Evolutionary conservation across 768 basidiomycete genomes (phyloP), one percentile per base, ranked within the genome.

Genomic region (Naganishia kalamii): DNA sequence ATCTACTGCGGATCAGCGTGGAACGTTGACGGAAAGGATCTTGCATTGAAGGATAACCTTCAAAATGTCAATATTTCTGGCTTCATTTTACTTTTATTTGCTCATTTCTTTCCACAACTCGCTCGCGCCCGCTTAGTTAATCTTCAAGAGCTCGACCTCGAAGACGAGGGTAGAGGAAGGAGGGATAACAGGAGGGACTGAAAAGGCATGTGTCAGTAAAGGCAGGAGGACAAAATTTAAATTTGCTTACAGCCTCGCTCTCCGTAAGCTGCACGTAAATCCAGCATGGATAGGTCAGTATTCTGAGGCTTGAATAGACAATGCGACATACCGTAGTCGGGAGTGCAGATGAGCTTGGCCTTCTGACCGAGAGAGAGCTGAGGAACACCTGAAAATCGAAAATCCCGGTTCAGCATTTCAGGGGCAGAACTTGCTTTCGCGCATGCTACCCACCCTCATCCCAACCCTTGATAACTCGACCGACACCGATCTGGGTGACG

Each of bases 121-220:
- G 17, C 51, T 19, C n/a, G 27, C n/a, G 46, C 21, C n/a, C 46
- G 46, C 40, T 60, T 68, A 68, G 64, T 67, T 65, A 66, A 68
- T 71, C 66, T 69, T 68, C 41, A 69, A 59, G 6, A 71, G 57
- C 68, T 71, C 70, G 54, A 71, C 70, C 52, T 67, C 66, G 62
- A 67, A 67, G 63, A 68, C 74, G 66, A 79, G 71, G 61, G 78
- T 79, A 23, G 76, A 66, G 72, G 74, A 75, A 63, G 76, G 60
- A 44, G 77, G 77, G 69, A 79, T 79, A 62, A 79, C 77, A 41
- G 76, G 76, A 46, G 76, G 77, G 74, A 77, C 78, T 50, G 27
- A 30, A 21, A 21, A 15, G 47, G 46, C 10, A 49, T 33, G 23
- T 7, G 43, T 47, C 57, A 62, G 63, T 27, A n/a, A 48, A 19